phyloP scores from a whole-genome alignment of 257 asterid genomes.

The Linaria vulgaris region DNA sequence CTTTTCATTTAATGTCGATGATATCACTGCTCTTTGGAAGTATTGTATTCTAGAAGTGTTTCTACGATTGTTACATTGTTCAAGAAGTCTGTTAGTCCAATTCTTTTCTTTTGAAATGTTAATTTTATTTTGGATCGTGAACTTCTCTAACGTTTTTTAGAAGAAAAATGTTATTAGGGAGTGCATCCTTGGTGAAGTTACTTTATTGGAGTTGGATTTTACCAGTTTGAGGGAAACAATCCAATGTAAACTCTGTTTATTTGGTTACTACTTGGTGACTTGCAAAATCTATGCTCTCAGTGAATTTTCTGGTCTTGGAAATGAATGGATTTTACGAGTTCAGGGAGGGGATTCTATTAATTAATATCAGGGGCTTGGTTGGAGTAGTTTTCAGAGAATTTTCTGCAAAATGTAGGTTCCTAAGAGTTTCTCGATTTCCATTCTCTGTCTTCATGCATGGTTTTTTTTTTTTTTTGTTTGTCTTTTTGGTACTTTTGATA shows the following conservation, averaged over 20 bases:
- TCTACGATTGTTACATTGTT: slow-evolving; percentile 3
- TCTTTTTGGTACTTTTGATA: no score
- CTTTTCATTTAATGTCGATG: neutral
- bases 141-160: neutral
- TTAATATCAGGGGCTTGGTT: no score
- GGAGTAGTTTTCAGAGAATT: no score
- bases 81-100: neutral
- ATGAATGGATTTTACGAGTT: no score
- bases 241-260: neutral
- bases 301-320: no score
- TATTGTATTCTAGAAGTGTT: neutral
- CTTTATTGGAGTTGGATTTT: neutral
- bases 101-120: neutral
- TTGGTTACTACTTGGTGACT: neutral
- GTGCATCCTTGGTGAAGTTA: neutral
- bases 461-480: no score
- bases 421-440: no score
- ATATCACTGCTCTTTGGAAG: slow-evolving; percentile 11
- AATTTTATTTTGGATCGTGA: neutral
- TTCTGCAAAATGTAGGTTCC: no score
- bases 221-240: neutral
- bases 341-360: no score
- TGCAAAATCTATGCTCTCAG: no score
- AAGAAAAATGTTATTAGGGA: no score
- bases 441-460: no score